Evolutionary conservation across 2,329 filamentous ascomycete genomes (phyloP).

Genomic region (Colletotrichum destructivum): DNA sequence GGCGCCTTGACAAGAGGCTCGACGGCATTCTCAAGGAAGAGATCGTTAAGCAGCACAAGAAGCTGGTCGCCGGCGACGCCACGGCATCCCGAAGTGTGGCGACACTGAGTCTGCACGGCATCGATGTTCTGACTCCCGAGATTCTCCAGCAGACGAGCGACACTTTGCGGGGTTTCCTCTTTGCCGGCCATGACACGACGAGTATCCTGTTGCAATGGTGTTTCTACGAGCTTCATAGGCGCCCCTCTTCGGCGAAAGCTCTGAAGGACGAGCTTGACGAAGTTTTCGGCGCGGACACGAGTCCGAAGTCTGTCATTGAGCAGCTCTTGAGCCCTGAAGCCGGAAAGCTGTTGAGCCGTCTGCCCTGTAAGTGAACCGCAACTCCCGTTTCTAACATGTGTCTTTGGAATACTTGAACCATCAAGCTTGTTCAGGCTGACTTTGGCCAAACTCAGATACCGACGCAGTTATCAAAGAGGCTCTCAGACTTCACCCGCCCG

Average conservation of each 20-base stretch:
- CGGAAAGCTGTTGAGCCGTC: slow-evolving; percentile 50
- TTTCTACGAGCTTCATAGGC: slow-evolving; percentile 54
- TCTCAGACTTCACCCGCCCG: slow-evolving; percentile 53
- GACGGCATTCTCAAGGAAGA: slow-evolving; percentile 45
- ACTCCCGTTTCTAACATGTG: too few species aligned
- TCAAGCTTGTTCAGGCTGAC: background rate
- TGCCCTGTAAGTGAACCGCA: slow-evolving; percentile 46
- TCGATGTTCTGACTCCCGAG: slow-evolving; percentile 46
- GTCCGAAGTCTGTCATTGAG: slow-evolving; percentile 45
- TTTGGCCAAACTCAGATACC: slow-evolving; percentile 42
- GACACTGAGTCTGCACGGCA: slow-evolving; percentile 50
- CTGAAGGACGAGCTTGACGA: slow-evolving; percentile 54
- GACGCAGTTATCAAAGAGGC: slow-evolving; percentile 56
- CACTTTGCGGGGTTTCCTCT: slow-evolving; percentile 56
- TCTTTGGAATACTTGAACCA: too few species aligned
- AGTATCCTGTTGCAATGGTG: slow-evolving; percentile 54
- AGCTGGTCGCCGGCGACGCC: slow-evolving; percentile 27
- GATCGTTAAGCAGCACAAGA: slow-evolving; percentile 31
- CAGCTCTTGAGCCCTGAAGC: slow-evolving; percentile 47
- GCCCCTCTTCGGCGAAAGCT: slow-evolving; percentile 47
- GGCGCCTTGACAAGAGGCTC: slow-evolving; percentile 46
- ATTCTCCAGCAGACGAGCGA: slow-evolving; percentile 51
- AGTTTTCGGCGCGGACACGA: slow-evolving; percentile 50
- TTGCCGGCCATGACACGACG: slow-evolving; percentile 59
- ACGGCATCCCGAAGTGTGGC: slow-evolving; percentile 48